A percentile compares a stretch with the other conserved stretches of the same genome.
Evolutionary conservation across 805 yeast genomes (phyloP).

Genomic region (Helenozyma rhizophorensis): DNA sequence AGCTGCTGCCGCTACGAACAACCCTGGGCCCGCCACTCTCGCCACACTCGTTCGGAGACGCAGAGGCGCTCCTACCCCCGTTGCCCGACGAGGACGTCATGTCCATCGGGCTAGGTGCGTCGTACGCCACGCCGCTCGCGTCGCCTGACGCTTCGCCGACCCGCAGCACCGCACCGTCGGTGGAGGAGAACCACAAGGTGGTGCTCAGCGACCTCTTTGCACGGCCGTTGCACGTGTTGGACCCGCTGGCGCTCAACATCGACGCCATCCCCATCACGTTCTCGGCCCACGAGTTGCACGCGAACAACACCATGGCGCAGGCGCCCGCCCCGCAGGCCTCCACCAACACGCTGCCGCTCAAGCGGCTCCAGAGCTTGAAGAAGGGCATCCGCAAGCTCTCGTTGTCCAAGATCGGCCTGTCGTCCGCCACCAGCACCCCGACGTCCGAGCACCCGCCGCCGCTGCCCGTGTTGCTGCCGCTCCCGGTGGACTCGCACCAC

Average conservation of each 20-base stretch:
- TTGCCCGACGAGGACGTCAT: conserved; percentile 14
- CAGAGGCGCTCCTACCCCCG: conserved; percentile 22
- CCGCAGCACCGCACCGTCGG: conserved; percentile 12
- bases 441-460: neutral
- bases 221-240: conserved; percentile 22
- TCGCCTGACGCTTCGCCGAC: conserved; percentile 22
- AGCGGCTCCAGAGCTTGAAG: conserved; percentile 33
- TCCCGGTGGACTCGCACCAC: conserved; percentile 6
- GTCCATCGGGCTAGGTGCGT: neutral
- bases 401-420: conserved; percentile 14
- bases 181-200: conserved; percentile 14
- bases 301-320: conserved; percentile 5
- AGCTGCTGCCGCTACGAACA: conserved; percentile 11
- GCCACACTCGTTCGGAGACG: conserved; percentile 9
- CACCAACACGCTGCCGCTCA: conserved; percentile 27
- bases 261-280: conserved; percentile 14
- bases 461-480: conserved; percentile 10
- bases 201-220: conserved; percentile 5
- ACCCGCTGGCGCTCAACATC: conserved; percentile 20
- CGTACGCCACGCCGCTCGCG: conserved; percentile 18
- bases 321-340: conserved; percentile 3
- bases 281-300: conserved; percentile 12
- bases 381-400: conserved; percentile 37
- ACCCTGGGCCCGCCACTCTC: conserved; percentile 6
- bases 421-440: conserved; percentile 4